These are phyloP conservation scores for Sphenostylis stenocarpa DNA, from an alignment of 306 rosid genomes.

Conservation along the genomic window DNA sequence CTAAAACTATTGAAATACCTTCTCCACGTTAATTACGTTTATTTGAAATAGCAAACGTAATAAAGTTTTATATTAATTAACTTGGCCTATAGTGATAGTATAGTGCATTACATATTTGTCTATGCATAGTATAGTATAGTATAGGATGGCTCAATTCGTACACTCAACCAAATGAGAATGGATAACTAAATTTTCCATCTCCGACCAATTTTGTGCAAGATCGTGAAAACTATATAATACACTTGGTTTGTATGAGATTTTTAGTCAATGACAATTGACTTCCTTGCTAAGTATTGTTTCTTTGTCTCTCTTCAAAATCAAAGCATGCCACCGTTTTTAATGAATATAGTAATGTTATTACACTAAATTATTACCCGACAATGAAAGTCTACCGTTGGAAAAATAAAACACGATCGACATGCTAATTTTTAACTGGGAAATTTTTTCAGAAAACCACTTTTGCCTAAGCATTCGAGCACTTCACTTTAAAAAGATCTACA, in stretches of 20 bases:
- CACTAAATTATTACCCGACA: background rate
- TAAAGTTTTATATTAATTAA: background rate
- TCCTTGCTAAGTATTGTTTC: background rate
- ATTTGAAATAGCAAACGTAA: background rate
- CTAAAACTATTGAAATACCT: too few species aligned
- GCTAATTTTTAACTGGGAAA: background rate
- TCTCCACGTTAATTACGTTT: too few species aligned
- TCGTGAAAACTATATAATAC: background rate
- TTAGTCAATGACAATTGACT: background rate
- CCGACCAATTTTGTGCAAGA: background rate
- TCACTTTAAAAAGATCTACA: background rate
- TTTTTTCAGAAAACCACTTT: background rate
- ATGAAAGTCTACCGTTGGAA: background rate
- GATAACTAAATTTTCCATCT: background rate
- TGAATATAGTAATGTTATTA: background rate
- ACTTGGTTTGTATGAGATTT: background rate
- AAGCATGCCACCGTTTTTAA: background rate
- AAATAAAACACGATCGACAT: background rate
- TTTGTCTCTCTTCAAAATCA: background rate
- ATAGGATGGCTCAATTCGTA: background rate
- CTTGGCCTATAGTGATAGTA: background rate
- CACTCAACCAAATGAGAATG: background rate
- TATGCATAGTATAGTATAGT: background rate
- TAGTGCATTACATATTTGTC: background rate
- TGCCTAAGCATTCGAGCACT: background rate